Base-by-base conservation (phyloP, 257 asterid species). In the Ajuga chamaepitys region DNA sequence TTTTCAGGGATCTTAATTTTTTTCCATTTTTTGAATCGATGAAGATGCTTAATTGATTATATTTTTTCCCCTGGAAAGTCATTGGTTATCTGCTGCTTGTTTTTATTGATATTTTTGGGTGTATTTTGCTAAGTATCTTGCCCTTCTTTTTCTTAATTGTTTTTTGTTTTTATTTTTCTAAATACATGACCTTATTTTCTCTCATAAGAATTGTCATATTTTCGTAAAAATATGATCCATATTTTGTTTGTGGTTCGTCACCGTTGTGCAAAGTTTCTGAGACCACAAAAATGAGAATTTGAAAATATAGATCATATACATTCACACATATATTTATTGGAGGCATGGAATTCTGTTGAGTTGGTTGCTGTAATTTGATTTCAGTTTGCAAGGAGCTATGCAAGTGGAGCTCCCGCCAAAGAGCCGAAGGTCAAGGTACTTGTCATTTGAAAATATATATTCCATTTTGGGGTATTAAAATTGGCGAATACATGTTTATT, bases 381-480 rank as follows among this genome's bases (percentile, higher is more conserved):
- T 66, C 80, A 86, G 95, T 65, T 77, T 40, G 58, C 86, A 14
- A 86, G 93, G 79, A 77, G 58, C 74, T 85, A 74, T 72, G 83
- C 88, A 1, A 74, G 77, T 41, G 74, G 53, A 6, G 24, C 95
- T 45, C 83, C 86, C 14, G 56, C 78, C 0, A 86, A 84, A 66
- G 83, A 81, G 73, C 76, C 75, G 77, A 83, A 85, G 67, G 73
- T 86, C 45, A 83, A 86, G 96, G 95, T 85, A 65, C 72, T 37
- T 68, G 34, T 66, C 70, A 32, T 6, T 74, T 30, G 64, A 50
- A 22, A 18, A 42, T 32, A 9, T 20, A 14, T 40, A 17, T 64
- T 50, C 12, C 12, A 16, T 64, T 52, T 40, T 44, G 21, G 40
- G 25, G 37, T 30, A 28, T 5, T 28, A 21, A 28, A 58, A 20